phyloP scores from a whole-genome alignment of 2,329 filamentous ascomycete genomes.

The Ambrosiella xylebori region DNA sequence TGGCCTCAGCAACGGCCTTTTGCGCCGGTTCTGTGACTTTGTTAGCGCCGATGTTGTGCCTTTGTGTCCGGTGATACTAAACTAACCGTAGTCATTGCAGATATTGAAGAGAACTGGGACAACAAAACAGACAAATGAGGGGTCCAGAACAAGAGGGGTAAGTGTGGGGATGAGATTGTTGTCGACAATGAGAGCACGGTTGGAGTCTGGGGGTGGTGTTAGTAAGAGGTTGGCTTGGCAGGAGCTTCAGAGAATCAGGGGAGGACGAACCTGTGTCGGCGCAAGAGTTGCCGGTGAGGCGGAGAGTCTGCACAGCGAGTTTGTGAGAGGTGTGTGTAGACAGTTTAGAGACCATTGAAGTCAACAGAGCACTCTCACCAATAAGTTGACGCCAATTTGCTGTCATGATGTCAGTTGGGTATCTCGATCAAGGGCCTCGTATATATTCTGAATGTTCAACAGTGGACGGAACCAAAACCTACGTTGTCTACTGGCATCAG shows the following conservation, averaged over 20 bases:
- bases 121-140: slow-evolving; percentile 31
- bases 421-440: neutral
- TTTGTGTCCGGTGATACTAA: slow-evolving; percentile 12
- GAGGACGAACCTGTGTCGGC: slow-evolving; percentile 7
- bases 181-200: slow-evolving; percentile 36
- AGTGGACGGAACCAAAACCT: neutral
- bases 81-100: slow-evolving; percentile 42
- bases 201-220: slow-evolving; percentile 30
- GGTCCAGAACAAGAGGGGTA: slow-evolving; percentile 29
- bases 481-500: slow-evolving; percentile 11
- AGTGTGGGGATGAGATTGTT: slow-evolving; percentile 31
- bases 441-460: neutral
- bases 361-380: slow-evolving; percentile 5
- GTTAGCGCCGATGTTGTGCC: slow-evolving; percentile 13
- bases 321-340: neutral
- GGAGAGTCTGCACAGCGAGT: slow-evolving; percentile 8
- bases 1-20: slow-evolving; percentile 33
- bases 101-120: slow-evolving; percentile 47
- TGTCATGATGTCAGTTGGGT: neutral
- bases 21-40: slow-evolving; percentile 36
- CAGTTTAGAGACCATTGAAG: neutral
- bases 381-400: slow-evolving; percentile 11
- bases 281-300: slow-evolving; percentile 12
- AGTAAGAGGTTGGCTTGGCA: neutral
- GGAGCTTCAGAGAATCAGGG: neutral